Base-by-base conservation (phyloP, 495 filamentous ascomycete genomes). In the Trypethelium eluteriae region DNA sequence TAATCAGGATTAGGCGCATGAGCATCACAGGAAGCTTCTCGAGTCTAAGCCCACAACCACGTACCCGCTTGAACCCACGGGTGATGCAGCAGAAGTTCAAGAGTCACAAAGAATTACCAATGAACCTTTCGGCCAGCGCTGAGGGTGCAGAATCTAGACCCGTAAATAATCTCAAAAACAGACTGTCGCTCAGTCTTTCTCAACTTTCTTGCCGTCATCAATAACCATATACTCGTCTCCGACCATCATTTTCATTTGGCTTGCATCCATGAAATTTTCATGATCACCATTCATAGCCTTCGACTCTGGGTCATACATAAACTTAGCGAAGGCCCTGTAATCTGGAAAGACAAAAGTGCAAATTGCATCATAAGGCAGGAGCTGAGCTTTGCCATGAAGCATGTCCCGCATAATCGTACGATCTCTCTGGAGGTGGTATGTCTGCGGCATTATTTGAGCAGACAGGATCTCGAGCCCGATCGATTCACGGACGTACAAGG, bases 11-110 rank as follows among this genome's bases (percentile, higher is more conserved):
- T 61, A 96, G 92, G 93, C 93, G 65, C 84, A 96, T 70, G 90
- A 96, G 72, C 88, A 93, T 67, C 86, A 97, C 79, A 83, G 89
- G 69, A 81, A 88, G 70, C 85, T 90, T 71, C 83, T 97, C 69
- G 83, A 96, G 78, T 88, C 90, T 59, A 79, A 92, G 11, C 89
- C 91, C 47, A 77, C 83, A 62, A 91, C 90, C 32, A 84, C 87
- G 65, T 97, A 92, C 74, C 92, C 90, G 32, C 85, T 93, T 66
- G 79, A 67, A 63, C 72, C 80, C 38, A 72, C 75, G 14, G 73
- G 74, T 25, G 68, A 71, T 62, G 63, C 71, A 65, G 75, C 71
- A 10, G 73, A 76, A 63, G 70, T 79, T n/a, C 65, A 66, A 16
- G 70, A 76, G 62, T 66, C 67, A 34, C 69, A 76, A 68, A 63